A percentile compares a stretch with the other conserved stretches of the same genome.
phyloP scores from a whole-genome alignment of 1,284 basidiomycete species.

The Golubevia pallescens region DNA sequence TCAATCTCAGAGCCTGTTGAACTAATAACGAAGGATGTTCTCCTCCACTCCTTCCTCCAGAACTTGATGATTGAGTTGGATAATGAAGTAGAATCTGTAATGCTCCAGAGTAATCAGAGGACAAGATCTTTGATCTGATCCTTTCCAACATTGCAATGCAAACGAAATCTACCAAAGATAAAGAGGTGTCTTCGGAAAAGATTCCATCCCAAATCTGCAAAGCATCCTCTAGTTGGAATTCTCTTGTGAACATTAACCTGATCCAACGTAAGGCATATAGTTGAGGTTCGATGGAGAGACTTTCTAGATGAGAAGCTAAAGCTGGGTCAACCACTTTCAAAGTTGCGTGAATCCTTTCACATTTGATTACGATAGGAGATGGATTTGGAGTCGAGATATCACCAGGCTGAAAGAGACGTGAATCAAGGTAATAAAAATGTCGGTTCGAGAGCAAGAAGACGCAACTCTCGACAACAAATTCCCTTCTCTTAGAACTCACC shows the following conservation, averaged over 20 bases:
- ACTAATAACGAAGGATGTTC: constrained; percentile 13
- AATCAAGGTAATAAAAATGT: too few relatives aligned
- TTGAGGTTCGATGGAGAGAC: constrained; percentile 43
- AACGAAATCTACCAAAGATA: constrained; percentile 40
- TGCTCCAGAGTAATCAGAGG: constrained; percentile 28
- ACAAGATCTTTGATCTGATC: constrained; percentile 37
- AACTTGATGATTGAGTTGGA: constrained; percentile 14
- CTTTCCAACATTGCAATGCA: constrained; percentile 51
- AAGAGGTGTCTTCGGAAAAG: constrained; percentile 21
- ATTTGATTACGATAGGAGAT: constrained; percentile 36
- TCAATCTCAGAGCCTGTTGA: constrained; percentile 26
- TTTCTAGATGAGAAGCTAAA: constrained; percentile 31
- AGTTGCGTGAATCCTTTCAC: constrained; percentile 25
- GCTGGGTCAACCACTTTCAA: constrained; percentile 27
- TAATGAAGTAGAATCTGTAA: constrained; percentile 38
- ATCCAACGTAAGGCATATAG: constrained; percentile 52
- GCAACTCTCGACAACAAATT: too few relatives aligned
- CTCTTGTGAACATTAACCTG: constrained; percentile 45
- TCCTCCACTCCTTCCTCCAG: neutral
- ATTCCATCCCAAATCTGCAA: constrained; percentile 51
- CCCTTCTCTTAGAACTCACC: too few relatives aligned
- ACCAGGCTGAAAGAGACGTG: too few relatives aligned
- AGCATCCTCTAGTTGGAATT: constrained; percentile 29
- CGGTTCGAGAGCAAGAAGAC: too few relatives aligned
- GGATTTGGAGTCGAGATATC: neutral